These are phyloP conservation scores for Aspergillus oerlinghausenensis DNA, from an alignment of 2,329 filamentous ascomycete species.

Conservation along the genomic window DNA sequence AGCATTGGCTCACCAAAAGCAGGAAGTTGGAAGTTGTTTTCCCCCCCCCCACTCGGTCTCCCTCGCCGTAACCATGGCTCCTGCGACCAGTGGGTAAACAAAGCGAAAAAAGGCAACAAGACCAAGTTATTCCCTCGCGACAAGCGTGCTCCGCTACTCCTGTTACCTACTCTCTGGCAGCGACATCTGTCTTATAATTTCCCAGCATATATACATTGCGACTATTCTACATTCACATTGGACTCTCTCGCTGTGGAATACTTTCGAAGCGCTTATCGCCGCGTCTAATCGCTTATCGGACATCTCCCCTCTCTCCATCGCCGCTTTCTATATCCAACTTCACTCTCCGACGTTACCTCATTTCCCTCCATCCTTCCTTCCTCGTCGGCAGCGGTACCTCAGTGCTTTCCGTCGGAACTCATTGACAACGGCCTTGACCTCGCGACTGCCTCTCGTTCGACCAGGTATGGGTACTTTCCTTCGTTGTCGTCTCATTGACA, in stretches of 20 bases:
- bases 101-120: conserved; percentile 10
- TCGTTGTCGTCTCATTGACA: conserved; percentile 2
- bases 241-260: background rate
- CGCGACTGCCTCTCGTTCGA: conserved; percentile 16
- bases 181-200: background rate
- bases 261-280: conserved; percentile 16
- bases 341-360: conserved; percentile 6
- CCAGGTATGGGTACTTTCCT: conserved; percentile 12
- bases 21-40: background rate
- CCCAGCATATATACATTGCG: background rate
- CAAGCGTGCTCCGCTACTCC: background rate
- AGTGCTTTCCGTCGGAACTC: background rate
- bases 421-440: background rate
- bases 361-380: conserved; percentile 1
- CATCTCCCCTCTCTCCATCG: background rate
- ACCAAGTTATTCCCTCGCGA: background rate
- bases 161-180: background rate
- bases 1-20: background rate
- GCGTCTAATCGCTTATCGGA: conserved; percentile 19
- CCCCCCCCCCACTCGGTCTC: background rate
- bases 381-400: conserved; percentile 6
- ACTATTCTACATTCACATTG: background rate
- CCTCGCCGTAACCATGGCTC: conserved; percentile 5
- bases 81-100: conserved; percentile 11
- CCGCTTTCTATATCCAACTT: background rate